Percentiles rank a stretch among this genome's conserved stretches.
Conservation (phyloP, 192 early-diverging fungal genomes). For the Podila epicladia region DNA sequence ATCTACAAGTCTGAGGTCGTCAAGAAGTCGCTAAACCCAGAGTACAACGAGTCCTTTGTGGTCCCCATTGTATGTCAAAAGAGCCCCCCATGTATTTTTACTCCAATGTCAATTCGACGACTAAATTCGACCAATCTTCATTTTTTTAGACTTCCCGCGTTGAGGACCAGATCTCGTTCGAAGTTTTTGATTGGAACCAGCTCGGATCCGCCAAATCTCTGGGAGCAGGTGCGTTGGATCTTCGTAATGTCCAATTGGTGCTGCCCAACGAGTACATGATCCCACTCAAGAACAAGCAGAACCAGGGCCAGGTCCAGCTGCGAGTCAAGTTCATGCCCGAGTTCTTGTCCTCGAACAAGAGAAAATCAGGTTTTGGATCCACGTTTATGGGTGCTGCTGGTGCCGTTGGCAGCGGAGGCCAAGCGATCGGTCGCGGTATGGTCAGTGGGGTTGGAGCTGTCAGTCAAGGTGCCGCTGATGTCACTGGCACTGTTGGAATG, state of each 20-base stretch:
- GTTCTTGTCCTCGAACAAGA: slow-evolving; percentile 28
- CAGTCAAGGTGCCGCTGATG: slow-evolving; percentile 12
- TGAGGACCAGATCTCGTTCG: slow-evolving; percentile 65
- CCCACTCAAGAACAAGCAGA: slow-evolving; percentile 49
- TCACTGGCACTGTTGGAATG: slow-evolving; percentile 25
- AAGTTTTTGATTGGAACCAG: slow-evolving; percentile 86
- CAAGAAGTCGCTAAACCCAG: slow-evolving; percentile 81
- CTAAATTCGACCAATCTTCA: no score
- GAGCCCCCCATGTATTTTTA: no score
- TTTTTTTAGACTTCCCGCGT: slow-evolving; percentile 47
- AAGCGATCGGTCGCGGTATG: slow-evolving; percentile 44
- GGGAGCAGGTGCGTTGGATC: slow-evolving; percentile 60
- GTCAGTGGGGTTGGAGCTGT: slow-evolving; percentile 20
- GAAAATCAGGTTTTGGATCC: slow-evolving; percentile 53
- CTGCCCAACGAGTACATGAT: slow-evolving; percentile 57
- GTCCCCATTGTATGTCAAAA: slow-evolving; percentile 54
- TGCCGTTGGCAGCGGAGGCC: slow-evolving; percentile 58
- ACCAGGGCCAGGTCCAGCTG: slow-evolving; percentile 58
- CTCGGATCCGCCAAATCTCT: slow-evolving; percentile 69
- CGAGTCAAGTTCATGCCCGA: slow-evolving; percentile 68
- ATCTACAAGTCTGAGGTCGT: slow-evolving; percentile 73
- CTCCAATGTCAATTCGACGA: no score
- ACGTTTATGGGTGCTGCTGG: slow-evolving; percentile 69
- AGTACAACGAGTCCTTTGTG: slow-evolving; percentile 72
- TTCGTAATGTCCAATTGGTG: slow-evolving; percentile 62